Evolutionary conservation across 176 grass and related monocot genomes (phyloP).

Genomic region (Urochloa ruziziensis): DNA sequence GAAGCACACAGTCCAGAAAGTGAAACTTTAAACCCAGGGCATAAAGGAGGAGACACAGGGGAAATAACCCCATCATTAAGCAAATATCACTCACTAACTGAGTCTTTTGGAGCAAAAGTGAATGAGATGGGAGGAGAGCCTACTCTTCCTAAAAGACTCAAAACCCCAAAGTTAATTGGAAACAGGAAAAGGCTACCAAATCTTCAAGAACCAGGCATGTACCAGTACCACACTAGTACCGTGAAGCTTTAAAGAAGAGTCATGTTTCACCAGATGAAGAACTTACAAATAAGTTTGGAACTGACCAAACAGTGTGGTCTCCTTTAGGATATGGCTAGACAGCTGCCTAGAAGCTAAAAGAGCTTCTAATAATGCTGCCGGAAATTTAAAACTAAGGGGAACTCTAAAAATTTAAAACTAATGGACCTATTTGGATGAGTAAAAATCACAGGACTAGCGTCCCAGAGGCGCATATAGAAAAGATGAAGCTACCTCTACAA

Average conservation of each 20-base stretch:
- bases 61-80: slow-evolving; percentile 55
- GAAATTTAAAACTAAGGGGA: slow-evolving; percentile 12
- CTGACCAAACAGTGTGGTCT: background rate
- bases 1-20: slow-evolving; percentile 49
- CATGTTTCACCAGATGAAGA: slow-evolving; percentile 34
- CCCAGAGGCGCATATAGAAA: background rate
- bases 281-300: slow-evolving; percentile 34
- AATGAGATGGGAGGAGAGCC: slow-evolving; percentile 41
- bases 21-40: slow-evolving; percentile 62
- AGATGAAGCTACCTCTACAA: background rate
- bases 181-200: slow-evolving; percentile 59
- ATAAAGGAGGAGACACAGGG: slow-evolving; percentile 49
- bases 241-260: slow-evolving; percentile 19
- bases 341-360: slow-evolving; percentile 23
- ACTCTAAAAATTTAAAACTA: background rate
- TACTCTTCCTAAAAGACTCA: slow-evolving; percentile 37
- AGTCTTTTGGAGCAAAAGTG: slow-evolving; percentile 46
- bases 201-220: slow-evolving; percentile 48
- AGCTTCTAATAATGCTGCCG: background rate
- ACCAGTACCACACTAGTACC: slow-evolving; percentile 19
- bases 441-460: slow-evolving; percentile 25
- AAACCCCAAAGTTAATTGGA: slow-evolving; percentile 55
- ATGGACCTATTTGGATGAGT: background rate
- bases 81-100: slow-evolving; percentile 26
- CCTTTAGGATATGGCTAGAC: slow-evolving; percentile 34